These are phyloP conservation scores for Lenzites betulinus DNA, from an alignment of 768 basidiomycete species.

Conservation along the genomic window DNA sequence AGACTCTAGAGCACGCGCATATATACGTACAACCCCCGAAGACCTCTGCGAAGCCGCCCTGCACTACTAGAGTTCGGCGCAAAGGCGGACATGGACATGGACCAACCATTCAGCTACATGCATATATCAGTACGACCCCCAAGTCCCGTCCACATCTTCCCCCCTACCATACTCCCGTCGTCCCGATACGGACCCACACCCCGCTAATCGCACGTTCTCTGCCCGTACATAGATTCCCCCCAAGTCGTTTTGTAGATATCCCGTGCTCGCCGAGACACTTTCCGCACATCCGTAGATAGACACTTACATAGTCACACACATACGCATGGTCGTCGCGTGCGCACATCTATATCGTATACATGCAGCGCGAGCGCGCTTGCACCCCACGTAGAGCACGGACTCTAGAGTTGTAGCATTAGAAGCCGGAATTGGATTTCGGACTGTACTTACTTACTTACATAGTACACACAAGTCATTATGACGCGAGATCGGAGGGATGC, in stretches of 20 bases:
- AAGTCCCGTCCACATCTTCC: no score
- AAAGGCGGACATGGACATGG: constrained; percentile 6
- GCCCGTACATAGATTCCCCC: neutral
- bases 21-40: neutral
- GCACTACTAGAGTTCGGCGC: constrained; percentile 12
- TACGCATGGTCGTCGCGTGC: neutral
- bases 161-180: neutral
- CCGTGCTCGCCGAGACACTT: neutral
- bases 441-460: constrained; percentile 5
- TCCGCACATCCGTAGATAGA: no score
- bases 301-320: neutral
- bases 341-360: no score
- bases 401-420: constrained; percentile 15
- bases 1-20: neutral
- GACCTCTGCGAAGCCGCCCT: constrained; percentile 13
- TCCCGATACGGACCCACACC: neutral
- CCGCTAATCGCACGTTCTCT: neutral
- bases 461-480: neutral
- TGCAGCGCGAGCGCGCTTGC: neutral
- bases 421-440: neutral
- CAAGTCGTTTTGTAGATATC: constrained; percentile 9
- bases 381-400: constrained; percentile 10
- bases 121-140: no score
- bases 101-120: neutral
- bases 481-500: neutral